A percentile compares a stretch with the other conserved stretches of the same genome.
Conservation (phyloP, 176 grass and related monocot species). For the Thalia dealbata region DNA sequence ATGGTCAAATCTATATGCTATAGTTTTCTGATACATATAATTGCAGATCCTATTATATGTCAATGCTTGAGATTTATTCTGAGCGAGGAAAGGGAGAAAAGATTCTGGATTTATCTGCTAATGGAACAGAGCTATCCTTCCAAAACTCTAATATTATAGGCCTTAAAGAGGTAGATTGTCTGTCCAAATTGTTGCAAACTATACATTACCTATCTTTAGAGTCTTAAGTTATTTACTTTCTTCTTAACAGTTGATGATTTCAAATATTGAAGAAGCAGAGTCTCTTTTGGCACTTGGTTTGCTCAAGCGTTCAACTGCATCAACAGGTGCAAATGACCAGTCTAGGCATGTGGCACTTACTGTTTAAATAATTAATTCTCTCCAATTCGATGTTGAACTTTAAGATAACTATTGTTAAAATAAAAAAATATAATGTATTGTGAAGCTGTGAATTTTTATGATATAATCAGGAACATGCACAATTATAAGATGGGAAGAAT, state of each 20-base stretch:
- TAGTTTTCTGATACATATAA: not conserved
- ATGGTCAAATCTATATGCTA: not conserved
- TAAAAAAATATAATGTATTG: not conserved
- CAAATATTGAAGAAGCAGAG: conserved; percentile 46
- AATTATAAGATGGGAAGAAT: too few species aligned
- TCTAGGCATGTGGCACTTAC: conserved; percentile 56
- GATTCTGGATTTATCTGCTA: conserved; percentile 65
- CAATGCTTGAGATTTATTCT: conserved; percentile 80
- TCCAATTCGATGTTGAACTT: not conserved
- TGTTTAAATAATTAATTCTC: not conserved
- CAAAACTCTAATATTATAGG: conserved; percentile 67
- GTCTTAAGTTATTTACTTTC: conserved; percentile 7
- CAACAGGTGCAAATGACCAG: conserved; percentile 75
- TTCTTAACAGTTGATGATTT: conserved; percentile 42
- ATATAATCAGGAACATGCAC: not conserved
- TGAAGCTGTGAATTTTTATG: not conserved
- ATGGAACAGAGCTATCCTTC: conserved; percentile 41
- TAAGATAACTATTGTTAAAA: not conserved
- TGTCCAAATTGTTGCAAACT: not conserved
- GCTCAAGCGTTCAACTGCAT: conserved; percentile 71
- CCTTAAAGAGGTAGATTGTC: conserved; percentile 66
- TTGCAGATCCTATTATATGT: conserved; percentile 59
- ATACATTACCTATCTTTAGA: not conserved
- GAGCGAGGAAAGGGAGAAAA: conserved; percentile 63
- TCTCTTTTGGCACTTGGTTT: conserved; percentile 46